Evolutionary conservation across 129 eudicot genomes (phyloP).

Genomic region (Helianthus tuberosus): DNA sequence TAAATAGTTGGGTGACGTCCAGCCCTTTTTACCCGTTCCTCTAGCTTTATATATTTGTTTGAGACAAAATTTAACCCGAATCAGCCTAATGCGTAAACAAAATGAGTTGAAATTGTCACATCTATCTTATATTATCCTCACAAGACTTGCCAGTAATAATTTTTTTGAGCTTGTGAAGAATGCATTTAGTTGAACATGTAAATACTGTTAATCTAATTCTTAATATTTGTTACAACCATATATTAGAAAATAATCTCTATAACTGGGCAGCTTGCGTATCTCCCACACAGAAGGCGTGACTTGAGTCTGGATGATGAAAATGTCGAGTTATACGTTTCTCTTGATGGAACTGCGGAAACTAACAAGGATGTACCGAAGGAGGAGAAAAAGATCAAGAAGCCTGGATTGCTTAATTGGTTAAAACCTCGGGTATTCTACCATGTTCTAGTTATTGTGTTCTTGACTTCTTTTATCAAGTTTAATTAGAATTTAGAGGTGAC

Average conservation of each 20-base stretch:
- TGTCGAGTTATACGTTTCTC: conserved; percentile 62
- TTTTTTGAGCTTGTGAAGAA: conserved; percentile 3
- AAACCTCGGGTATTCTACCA: conserved; percentile 70
- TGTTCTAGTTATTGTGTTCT: neutral
- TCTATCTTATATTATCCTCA: conserved; percentile 8
- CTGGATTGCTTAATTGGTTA: conserved; percentile 90
- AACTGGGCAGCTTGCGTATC: conserved; percentile 86
- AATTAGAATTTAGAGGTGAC: neutral
- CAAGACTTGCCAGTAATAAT: neutral
- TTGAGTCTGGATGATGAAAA: conserved; percentile 82
- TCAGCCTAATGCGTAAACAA: neutral
- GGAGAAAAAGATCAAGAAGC: conserved; percentile 73
- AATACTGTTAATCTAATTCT: neutral
- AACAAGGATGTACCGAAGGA: conserved; percentile 57
- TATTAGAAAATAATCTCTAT: conserved; percentile 9
- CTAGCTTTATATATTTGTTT: neutral
- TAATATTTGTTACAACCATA: neutral
- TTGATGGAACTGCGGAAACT: conserved; percentile 60
- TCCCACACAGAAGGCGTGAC: conserved; percentile 86
- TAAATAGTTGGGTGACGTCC: neutral
- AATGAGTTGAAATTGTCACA: neutral
- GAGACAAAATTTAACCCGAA: neutral
- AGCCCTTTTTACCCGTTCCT: neutral
- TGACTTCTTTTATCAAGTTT: no score
- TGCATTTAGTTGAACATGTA: conserved; percentile 18